Evolutionary conservation across 345 rosid species (phyloP), one percentile per base, ranked within the genome.

Genomic region (Microthlaspi erraticum): DNA sequence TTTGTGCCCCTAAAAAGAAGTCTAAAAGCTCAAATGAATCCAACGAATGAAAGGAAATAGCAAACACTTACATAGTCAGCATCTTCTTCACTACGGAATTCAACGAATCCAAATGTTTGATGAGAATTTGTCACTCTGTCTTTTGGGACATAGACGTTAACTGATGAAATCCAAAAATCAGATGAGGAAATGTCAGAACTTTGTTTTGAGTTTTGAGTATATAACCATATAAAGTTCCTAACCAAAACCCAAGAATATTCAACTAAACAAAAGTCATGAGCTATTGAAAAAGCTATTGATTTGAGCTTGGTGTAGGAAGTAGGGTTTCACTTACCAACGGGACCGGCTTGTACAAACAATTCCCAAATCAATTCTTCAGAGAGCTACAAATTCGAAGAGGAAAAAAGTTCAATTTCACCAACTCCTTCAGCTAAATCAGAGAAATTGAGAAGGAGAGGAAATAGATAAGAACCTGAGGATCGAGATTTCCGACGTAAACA

Each of bases 111-210:
- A 72, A 92, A 94, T 23, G 88, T 85, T 81, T 88, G 99, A 73
- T 94, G 99, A 81, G 84, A 88, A 73, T 90, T 89, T 8, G 99
- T 94, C 68, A 94, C 98, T 66, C 99, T 89, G 77, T 94, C 98
- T 78, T 94, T 94, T 0, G 97, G 99, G 13, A 92, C 98, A 77
- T 94, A 91, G 7, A 94, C 98, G 64, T 94, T 94, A 46, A 94
- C 98, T 94, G 82, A 62, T 56, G 59, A 16, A 68, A 70, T 11
- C 34, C 53, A 54, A 39, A 49, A 36, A 18, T 0, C 1, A 13
- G 5, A 46, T 13, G 8, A 62, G 33, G 62, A n/a, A 17, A 49
- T 10, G 9, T 74, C 39, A 72, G 6, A 43, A 62, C 0, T 11
- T 2, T 41, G 14, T 8, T 2, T 19, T 9, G 13, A 26, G 38